Conservation (phyloP, 768 basidiomycete species). For the Russula olivacea region DNA sequence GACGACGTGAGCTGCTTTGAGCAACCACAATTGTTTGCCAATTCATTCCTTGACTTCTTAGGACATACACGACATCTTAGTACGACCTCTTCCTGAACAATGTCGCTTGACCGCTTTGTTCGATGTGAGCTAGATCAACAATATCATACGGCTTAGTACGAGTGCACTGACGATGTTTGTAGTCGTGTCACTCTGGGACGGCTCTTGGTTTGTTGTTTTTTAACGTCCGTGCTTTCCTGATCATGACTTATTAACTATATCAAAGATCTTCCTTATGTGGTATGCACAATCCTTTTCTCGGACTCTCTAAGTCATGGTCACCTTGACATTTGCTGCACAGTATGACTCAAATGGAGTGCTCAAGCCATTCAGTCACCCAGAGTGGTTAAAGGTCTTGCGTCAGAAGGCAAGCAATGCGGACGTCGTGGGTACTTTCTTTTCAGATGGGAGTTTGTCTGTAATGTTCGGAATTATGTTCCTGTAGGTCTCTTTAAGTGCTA, state of each 20-base stretch:
- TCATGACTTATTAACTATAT: neutral
- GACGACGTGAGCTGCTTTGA: neutral
- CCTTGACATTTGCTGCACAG: neutral
- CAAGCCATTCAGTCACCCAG: neutral
- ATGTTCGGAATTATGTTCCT: too few relatives aligned
- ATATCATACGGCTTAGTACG: neutral
- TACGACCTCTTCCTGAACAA: neutral
- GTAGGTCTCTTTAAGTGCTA: conserved; percentile 2
- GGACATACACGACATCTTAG: neutral
- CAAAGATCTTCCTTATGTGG: conserved; percentile 3
- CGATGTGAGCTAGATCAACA: neutral
- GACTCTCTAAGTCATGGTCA: neutral
- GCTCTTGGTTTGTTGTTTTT: neutral
- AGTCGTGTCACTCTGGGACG: conserved; percentile 8
- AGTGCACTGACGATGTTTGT: neutral
- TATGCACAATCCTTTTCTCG: neutral
- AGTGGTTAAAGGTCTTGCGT: neutral
- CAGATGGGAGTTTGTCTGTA: neutral
- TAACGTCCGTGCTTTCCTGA: neutral
- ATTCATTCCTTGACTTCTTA: neutral
- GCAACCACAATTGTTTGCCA: neutral
- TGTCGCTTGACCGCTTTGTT: conserved; percentile 10
- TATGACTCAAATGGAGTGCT: neutral
- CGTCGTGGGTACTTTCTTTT: neutral
- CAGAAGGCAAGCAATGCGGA: neutral